Conservation (phyloP, 768 basidiomycete species). For the Tricholoma matsutake region DNA sequence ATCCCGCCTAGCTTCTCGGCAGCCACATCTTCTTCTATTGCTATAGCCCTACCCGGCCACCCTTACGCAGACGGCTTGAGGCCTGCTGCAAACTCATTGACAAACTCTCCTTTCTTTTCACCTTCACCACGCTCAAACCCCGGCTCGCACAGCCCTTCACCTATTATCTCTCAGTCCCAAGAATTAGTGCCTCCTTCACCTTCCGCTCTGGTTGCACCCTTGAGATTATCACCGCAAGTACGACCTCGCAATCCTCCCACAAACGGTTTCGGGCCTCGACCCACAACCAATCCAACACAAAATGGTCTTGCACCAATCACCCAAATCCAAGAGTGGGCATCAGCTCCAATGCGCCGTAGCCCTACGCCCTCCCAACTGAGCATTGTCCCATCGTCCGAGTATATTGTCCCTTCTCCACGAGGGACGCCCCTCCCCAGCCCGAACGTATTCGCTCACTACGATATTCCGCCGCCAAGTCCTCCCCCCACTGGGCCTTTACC, state of each 20-base stretch:
- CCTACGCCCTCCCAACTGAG: conserved; percentile 8
- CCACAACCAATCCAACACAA: not conserved
- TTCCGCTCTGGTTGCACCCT: conserved; percentile 9
- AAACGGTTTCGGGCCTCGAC: conserved; percentile 18
- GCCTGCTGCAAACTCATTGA: not conserved
- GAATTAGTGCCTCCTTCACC: conserved; percentile 6
- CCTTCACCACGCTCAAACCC: conserved; percentile 12
- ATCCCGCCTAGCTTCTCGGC: conserved; percentile 15
- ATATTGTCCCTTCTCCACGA: conserved; percentile 31
- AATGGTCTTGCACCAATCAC: conserved; percentile 2
- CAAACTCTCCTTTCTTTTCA: not conserved
- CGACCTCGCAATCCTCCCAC: conserved; percentile 19
- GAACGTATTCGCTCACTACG: conserved; percentile 43
- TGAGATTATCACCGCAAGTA: conserved; percentile 11
- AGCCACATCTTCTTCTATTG: conserved; percentile 4
- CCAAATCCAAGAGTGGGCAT: not conserved
- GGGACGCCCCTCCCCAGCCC: conserved; percentile 28
- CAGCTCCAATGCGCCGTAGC: not conserved
- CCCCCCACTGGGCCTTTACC: conserved; percentile 46
- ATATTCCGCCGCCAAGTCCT: conserved; percentile 50
- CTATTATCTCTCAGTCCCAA: conserved; percentile 7
- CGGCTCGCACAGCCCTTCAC: conserved; percentile 15
- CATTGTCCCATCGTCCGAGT: conserved; percentile 29
- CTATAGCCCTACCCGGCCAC: not conserved
- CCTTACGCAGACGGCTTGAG: not conserved